phyloP scores from a whole-genome alignment of 2,329 filamentous ascomycete species.

The Arthrocladium fulminans region DNA sequence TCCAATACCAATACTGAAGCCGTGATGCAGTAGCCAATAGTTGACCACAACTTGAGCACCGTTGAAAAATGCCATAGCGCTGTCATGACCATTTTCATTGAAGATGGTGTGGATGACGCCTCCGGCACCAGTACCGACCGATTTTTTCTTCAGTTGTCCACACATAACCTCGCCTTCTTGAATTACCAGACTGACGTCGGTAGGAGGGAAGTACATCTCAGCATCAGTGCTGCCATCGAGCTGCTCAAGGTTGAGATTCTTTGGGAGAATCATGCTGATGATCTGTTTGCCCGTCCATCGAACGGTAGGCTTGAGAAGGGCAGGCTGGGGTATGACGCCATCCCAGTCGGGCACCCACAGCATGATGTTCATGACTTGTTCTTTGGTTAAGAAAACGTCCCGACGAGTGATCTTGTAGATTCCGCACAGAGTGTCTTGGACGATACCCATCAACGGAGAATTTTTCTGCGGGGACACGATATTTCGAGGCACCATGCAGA shows the following conservation, averaged over 20 bases:
- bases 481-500: conserved; percentile 96
- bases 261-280: conserved; percentile 82
- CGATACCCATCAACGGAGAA: conserved; percentile 96
- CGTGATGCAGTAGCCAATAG: conserved; percentile 94
- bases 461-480: conserved; percentile 98
- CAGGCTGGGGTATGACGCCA: conserved; percentile 81
- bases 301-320: conserved; percentile 85
- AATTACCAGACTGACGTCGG: conserved; percentile 72
- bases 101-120: conserved; percentile 94
- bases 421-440: conserved; percentile 93
- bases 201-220: conserved; percentile 50
- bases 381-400: conserved; percentile 81
- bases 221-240: conserved; percentile 48
- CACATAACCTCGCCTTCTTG: conserved; percentile 83
- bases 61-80: conserved; percentile 91
- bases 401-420: conserved; percentile 93
- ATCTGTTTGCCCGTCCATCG: conserved; percentile 99
- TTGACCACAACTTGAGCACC: conserved; percentile 89
- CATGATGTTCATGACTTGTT: conserved; percentile 92
- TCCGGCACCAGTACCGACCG: conserved; percentile 77
- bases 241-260: conserved; percentile 69
- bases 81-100: conserved; percentile 82
- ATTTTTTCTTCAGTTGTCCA: conserved; percentile 87
- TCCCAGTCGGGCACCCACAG: conserved; percentile 98
- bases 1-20: conserved; percentile 96